Conservation (phyloP, 2,329 filamentous ascomycete genomes). For the Alternaria triticina region DNA sequence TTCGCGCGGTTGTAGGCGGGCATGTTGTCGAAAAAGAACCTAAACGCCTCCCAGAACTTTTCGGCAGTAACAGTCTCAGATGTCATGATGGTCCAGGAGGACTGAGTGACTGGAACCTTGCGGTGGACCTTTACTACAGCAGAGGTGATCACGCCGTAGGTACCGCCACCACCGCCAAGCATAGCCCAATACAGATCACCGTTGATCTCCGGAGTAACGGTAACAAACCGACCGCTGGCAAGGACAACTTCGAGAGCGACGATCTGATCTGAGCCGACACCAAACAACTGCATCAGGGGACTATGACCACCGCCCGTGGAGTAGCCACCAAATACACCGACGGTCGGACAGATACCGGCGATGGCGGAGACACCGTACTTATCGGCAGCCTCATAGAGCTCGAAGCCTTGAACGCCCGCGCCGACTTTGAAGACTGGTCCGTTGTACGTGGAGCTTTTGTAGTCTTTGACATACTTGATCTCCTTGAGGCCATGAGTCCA, state of each 20-base stretch:
- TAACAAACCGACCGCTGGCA: slow-evolving; percentile 33
- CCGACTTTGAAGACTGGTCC: slow-evolving; percentile 41
- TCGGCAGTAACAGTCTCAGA: slow-evolving; percentile 37
- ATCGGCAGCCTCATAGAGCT: slow-evolving; percentile 39
- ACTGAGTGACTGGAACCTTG: slow-evolving; percentile 37
- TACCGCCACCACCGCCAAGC: slow-evolving; percentile 46
- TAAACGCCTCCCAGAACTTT: slow-evolving; percentile 39
- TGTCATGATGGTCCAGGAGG: slow-evolving; percentile 40
- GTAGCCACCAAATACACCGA: slow-evolving; percentile 57
- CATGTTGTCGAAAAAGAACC: slow-evolving; percentile 30
- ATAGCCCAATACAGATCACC: slow-evolving; percentile 48
- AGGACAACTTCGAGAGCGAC: slow-evolving; percentile 45
- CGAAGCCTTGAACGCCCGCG: slow-evolving; percentile 42
- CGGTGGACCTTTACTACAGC: slow-evolving; percentile 43
- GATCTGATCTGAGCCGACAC: slow-evolving; percentile 46
- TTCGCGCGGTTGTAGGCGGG: slow-evolving; percentile 32
- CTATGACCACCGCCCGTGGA: slow-evolving; percentile 60
- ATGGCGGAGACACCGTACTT: slow-evolving; percentile 35
- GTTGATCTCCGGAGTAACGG: slow-evolving; percentile 42
- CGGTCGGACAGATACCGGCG: slow-evolving; percentile 52
- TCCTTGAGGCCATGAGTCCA: slow-evolving; percentile 42
- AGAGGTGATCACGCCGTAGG: slow-evolving; percentile 44
- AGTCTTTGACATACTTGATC: slow-evolving; percentile 37
- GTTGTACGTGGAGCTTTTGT: slow-evolving; percentile 30
- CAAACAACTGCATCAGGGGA: slow-evolving; percentile 57